Percentiles rank a stretch among this genome's conserved stretches.
phyloP scores from a whole-genome alignment of 371 early-diverging fungal genomes.

The Saksenaea vasiformis region DNA sequence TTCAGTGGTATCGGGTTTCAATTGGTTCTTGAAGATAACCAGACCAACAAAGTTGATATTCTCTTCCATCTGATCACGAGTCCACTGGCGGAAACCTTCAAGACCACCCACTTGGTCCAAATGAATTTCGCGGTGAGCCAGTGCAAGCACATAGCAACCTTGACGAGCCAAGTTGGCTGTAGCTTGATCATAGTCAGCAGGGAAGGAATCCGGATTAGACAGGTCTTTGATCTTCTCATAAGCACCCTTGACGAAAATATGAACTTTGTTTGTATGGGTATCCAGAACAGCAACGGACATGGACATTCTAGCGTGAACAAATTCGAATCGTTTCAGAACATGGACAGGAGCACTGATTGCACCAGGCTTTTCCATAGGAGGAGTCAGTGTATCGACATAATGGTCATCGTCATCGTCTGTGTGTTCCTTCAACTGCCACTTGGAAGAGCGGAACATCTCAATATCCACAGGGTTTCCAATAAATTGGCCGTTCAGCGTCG shows the following conservation, averaged over 20 bases:
- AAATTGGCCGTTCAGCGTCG: constrained; percentile 65
- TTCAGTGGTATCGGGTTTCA: constrained; percentile 78
- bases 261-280: constrained; percentile 53
- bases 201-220: constrained; percentile 53
- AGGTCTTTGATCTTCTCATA: constrained; percentile 76
- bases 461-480: constrained; percentile 95
- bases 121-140: constrained; percentile 63
- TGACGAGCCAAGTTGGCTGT: constrained; percentile 62
- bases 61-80: constrained; percentile 71
- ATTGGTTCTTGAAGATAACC: constrained; percentile 84
- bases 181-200: constrained; percentile 63
- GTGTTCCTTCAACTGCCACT: constrained; percentile 35
- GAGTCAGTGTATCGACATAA: constrained; percentile 47
- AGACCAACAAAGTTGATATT: constrained; percentile 71
- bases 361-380: constrained; percentile 26
- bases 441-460: constrained; percentile 84
- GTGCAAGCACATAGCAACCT: constrained; percentile 82
- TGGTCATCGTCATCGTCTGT: constrained; percentile 20
- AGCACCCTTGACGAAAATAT: constrained; percentile 84
- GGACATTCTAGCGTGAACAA: constrained; percentile 81
- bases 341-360: constrained; percentile 36
- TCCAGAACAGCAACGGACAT: constrained; percentile 82
- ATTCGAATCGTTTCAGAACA: constrained; percentile 79
- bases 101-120: constrained; percentile 36
- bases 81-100: constrained; percentile 43